Evolutionary conservation across 164 flowering plant species (phyloP).

Genomic region (Chloranthus sessilifolius): DNA sequence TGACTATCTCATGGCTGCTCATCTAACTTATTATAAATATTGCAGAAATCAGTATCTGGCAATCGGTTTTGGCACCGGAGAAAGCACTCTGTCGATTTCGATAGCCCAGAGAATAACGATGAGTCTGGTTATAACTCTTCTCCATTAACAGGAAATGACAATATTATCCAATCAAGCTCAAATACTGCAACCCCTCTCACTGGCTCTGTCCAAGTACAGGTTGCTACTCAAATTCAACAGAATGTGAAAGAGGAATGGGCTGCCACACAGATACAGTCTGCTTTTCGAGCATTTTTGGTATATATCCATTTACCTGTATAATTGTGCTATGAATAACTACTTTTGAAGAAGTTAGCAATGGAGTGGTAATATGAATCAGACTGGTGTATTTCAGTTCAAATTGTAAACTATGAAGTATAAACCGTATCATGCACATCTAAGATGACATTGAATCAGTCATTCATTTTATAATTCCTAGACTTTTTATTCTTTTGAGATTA

Average conservation of each 20-base stretch:
- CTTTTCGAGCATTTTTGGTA: conserved; percentile 96
- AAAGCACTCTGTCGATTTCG: conserved; percentile 48
- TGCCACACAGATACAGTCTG: conserved; percentile 77
- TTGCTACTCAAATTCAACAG: conserved; percentile 30
- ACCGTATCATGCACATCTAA: neutral
- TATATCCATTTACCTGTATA: conserved; percentile 1
- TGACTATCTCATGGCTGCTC: neutral
- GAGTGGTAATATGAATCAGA: too few relatives aligned
- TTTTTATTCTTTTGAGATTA: too few relatives aligned
- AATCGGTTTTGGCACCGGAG: conserved; percentile 53
- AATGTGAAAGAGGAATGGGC: conserved; percentile 61
- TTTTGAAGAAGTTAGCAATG: too few relatives aligned
- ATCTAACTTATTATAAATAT: neutral
- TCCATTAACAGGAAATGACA: conserved; percentile 28
- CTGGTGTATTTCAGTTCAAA: too few relatives aligned
- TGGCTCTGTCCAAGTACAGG: conserved; percentile 34
- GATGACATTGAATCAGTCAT: neutral
- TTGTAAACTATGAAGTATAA: too few relatives aligned
- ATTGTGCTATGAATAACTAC: too few relatives aligned
- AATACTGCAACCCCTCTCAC: conserved; percentile 36
- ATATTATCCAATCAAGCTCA: conserved; percentile 17
- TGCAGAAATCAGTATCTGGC: conserved; percentile 35
- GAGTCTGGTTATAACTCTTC: conserved; percentile 28
- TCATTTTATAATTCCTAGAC: too few relatives aligned
- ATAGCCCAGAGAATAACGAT: conserved; percentile 28